Base-by-base conservation (phyloP, 192 early-diverging fungal genomes). In the Spizellomyces sp. region DNA sequence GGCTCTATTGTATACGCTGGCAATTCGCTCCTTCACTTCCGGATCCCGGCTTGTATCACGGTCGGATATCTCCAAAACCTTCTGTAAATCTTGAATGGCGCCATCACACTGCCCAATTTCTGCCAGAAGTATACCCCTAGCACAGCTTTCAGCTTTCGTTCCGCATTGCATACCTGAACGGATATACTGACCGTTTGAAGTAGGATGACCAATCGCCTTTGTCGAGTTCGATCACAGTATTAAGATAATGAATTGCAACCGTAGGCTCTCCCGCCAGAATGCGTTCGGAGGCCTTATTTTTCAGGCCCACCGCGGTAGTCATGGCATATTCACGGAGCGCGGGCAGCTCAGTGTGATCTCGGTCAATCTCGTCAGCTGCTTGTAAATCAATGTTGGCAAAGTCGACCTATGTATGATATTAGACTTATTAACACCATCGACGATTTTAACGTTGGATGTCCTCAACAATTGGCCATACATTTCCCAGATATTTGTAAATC, bases 171-270 rank as follows among this genome's bases (percentile, higher is more conserved):
- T 36, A 36, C 36, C 4, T 27, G 64, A 5, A 14, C 45, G 46
- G 9, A 27, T 12, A n/a, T 27, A 43, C 46, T 12, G 42, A 81
- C 80, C 81, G 54, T 62, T 81, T 82, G 4, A 82, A 64, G 9
- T 72, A 60, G 6, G 70, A 59, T 12, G 73, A 65, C 82, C 80
- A 84, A 67, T 86, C 84, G 41, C 59, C 55, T 5, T 63, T 67
- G 64, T 86, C 82, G 22, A 86, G 66, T 44, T 86, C 85, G 17
- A 86, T 45, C 10, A 82, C 82, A 64, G 80, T 76, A 56, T 77
- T 84, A 15, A 83, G 69, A 71, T 64, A 84, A 55, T 71, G 77
- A 5, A 84, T 55, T 8, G 80, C 85, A 5, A 66, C 43, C 17
- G 46, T 64, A 8, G 65, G 70, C n/a, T 60, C 44, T 0, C 79